Base-by-base conservation (phyloP, 306 rosid genomes). In the Castanopsis chinensis region DNA sequence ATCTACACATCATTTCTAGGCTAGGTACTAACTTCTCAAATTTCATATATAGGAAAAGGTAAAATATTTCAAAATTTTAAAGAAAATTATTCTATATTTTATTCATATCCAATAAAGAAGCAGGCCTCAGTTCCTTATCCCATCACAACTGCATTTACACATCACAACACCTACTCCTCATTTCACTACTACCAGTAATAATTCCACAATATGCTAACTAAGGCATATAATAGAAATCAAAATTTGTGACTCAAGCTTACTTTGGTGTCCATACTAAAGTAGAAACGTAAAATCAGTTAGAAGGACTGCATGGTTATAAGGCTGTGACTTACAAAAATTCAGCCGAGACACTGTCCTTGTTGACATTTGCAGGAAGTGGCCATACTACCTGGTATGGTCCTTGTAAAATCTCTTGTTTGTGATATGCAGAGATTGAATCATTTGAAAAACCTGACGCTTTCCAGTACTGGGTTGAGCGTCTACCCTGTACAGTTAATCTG, bases 381-480 rank as follows among this genome's bases (percentile, higher is more conserved):
- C 97, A 89, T 3, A 69, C 81, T 13, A 86, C 94, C 77, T 87
- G 90, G 78, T 86, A 93, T 56, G 98, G 97, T 52, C 97, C 90
- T 78, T 80, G 85, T 17, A 79, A 73, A 80, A 93, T 93, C 86
- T 93, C 98, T 76, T 83, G 84, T 72, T 85, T 90, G 78, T 85
- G 91, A 77, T 89, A 91, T 18, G 94, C 82, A 53, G 90, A 80
- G 81, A 83, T 72, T 5, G 87, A 81, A 56, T 84, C 88, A 65
- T 79, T 88, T 45, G 87, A 78, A 81, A 57, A 12, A 52, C 86
- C 81, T 3, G 35, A 20, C 45, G 77, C 65, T 64, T 80, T 87
- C 87, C 79, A 45, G 73, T 59, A 27, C 75, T 83, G 73, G 54
- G 72, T 45, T 28, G 87, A 85, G 61, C 94, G 90, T 73, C 80